Percentiles rank a stretch among this genome's conserved stretches.
Evolutionary conservation across 2,329 filamentous ascomycete species (phyloP).

Genomic region (Trichoderma brevicompactum): DNA sequence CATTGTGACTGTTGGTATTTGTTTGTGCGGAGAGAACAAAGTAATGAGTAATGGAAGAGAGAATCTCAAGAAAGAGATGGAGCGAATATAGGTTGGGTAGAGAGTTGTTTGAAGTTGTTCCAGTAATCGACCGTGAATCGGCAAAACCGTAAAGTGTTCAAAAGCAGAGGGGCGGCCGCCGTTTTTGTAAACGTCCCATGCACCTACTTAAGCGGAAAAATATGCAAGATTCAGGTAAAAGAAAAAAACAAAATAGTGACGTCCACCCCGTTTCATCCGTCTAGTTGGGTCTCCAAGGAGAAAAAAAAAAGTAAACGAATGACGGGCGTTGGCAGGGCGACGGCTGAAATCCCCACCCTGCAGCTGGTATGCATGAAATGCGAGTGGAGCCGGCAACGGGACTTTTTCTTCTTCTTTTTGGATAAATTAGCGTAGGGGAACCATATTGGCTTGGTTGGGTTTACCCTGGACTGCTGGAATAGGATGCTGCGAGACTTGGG

Average conservation of each 20-base stretch:
- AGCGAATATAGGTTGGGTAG: too few species aligned
- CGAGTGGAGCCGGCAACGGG: conserved; percentile 23
- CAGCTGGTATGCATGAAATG: conserved; percentile 11
- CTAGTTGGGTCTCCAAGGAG: neutral
- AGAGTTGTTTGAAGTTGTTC: too few species aligned
- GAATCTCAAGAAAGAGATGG: neutral
- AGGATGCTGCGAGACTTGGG: neutral
- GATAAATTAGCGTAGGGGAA: neutral
- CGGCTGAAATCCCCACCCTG: neutral
- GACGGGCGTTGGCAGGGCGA: conserved; percentile 23
- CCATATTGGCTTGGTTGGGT: neutral
- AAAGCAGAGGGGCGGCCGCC: neutral
- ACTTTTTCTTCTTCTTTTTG: neutral
- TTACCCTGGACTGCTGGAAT: neutral
- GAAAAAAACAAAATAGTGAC: conserved; percentile 1
- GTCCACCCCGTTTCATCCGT: conserved; percentile 6
- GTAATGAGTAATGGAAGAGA: too few species aligned
- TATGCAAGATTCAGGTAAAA: neutral
- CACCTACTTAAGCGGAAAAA: neutral
- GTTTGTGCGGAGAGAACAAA: neutral
- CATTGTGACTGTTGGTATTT: conserved; percentile 53
- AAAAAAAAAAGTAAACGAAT: conserved; percentile 20
- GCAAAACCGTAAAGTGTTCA: neutral
- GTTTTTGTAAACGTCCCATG: conserved; percentile 14
- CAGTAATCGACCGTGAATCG: too few species aligned